Evolutionary conservation across 306 rosid species (phyloP).

Genomic region (Acmispon strigosus): DNA sequence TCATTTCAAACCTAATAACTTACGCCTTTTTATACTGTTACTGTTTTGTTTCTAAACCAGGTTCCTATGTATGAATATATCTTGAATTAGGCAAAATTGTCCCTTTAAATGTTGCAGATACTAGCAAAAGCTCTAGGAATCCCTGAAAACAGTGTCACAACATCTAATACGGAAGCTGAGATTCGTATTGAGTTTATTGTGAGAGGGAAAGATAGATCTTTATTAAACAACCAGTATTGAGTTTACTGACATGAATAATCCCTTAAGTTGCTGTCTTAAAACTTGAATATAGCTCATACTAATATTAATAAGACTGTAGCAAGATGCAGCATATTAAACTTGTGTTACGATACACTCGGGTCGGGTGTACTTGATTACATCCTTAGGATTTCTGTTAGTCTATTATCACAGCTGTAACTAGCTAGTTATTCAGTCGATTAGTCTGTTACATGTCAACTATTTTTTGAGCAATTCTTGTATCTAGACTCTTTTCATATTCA

Average conservation of each 20-base stretch:
- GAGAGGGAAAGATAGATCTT: not conserved
- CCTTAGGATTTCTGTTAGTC: too few species aligned
- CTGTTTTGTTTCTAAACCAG: not conserved
- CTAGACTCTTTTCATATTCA: too few species aligned
- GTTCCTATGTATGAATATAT: constrained; percentile 15
- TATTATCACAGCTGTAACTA: too few species aligned
- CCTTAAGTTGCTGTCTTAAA: not conserved
- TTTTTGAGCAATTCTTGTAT: too few species aligned
- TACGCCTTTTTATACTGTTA: not conserved
- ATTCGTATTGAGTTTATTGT: constrained; percentile 49
- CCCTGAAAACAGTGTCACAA: constrained; percentile 80
- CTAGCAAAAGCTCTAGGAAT: constrained; percentile 86
- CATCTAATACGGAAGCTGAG: constrained; percentile 95
- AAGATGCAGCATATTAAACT: too few species aligned
- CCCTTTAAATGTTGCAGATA: constrained; percentile 41
- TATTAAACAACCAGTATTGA: constrained; percentile 7
- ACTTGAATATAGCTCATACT: not conserved
- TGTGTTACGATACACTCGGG: too few species aligned
- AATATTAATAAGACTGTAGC: not conserved
- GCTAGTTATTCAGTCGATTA: too few species aligned
- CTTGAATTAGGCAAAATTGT: constrained; percentile 6
- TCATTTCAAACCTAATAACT: not conserved
- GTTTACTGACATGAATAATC: not conserved
- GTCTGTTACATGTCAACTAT: too few species aligned
- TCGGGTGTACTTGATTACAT: too few species aligned